These are phyloP conservation scores for Jaenimonas drosophilae DNA, from an alignment of 208 protist species.

Conservation along the genomic window DNA sequence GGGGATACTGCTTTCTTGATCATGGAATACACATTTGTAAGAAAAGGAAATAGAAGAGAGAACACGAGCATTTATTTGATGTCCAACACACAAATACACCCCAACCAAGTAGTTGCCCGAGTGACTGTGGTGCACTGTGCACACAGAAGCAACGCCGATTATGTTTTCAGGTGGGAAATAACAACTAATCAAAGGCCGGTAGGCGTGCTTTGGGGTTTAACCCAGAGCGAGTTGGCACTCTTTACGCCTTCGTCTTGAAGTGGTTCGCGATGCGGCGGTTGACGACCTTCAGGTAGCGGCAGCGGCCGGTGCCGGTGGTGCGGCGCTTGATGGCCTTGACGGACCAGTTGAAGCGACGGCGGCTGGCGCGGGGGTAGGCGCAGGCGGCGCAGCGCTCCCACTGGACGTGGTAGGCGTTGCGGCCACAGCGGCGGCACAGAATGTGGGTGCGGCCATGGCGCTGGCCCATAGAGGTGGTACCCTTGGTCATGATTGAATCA, in stretches of 20 bases:
- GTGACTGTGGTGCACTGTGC: too few relatives aligned
- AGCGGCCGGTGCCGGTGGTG: conserved; percentile 98
- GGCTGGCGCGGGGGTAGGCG: conserved; percentile 95
- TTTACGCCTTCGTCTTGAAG: conserved; percentile 91
- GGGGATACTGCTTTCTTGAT: conserved; percentile 3
- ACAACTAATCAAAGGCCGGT: not conserved
- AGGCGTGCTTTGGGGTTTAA: too few relatives aligned
- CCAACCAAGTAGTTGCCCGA: too few relatives aligned
- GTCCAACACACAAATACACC: too few relatives aligned
- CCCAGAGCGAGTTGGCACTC: too few relatives aligned
- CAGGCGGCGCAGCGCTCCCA: conserved; percentile 97
- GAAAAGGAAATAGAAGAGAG: conserved; percentile 14
- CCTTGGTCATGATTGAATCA: conserved; percentile 72
- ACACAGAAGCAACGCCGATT: too few relatives aligned
- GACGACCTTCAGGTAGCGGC: conserved; percentile 95
- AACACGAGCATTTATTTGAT: conserved; percentile 1
- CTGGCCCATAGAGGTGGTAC: conserved; percentile 87
- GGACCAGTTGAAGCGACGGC: conserved; percentile 96
- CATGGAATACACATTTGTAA: conserved; percentile 4
- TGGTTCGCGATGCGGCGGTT: conserved; percentile 96
- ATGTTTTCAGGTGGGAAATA: not conserved
- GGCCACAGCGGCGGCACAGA: conserved; percentile 96
- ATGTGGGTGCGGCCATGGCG: conserved; percentile 94
- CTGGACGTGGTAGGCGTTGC: conserved; percentile 96
- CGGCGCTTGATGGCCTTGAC: conserved; percentile 97